These are phyloP conservation scores for Raphidocelis subcapitata DNA, from an alignment of 139 green algal genomes.

Conservation along the genomic window DNA sequence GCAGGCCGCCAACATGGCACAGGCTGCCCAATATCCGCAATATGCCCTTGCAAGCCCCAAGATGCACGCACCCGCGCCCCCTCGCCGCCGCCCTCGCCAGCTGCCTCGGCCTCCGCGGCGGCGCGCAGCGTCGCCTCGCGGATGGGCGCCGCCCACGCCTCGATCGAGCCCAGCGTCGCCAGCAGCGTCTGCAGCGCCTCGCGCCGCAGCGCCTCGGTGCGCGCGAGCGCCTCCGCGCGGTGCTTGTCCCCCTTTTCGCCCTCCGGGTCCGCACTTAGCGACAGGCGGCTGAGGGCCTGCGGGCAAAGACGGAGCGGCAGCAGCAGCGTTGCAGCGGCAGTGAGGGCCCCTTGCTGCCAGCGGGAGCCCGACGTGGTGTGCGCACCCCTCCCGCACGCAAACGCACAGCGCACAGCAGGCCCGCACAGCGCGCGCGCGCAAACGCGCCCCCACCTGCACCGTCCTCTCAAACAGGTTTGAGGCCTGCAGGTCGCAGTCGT, in stretches of 20 bases:
- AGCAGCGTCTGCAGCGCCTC: conserved; percentile 20
- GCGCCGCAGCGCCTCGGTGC: background rate
- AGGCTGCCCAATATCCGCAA: no score
- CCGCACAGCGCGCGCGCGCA: no score
- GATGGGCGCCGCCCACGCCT: conserved; percentile 70
- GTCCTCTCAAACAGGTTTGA: conserved; percentile 85
- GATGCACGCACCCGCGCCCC: no score
- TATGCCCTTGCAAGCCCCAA: no score
- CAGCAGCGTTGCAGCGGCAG: background rate
- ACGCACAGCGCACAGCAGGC: no score
- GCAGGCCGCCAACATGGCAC: no score
- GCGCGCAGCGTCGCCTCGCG: conserved; percentile 35
- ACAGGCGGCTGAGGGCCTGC: conserved; percentile 35
- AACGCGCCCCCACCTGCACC: conserved; percentile 32
- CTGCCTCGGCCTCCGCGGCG: background rate
- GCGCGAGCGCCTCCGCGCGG: background rate
- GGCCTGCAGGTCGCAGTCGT: conserved; percentile 87
- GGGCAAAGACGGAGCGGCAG: background rate
- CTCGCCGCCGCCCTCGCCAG: background rate
- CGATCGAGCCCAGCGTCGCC: conserved; percentile 58
- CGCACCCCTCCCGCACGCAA: no score
- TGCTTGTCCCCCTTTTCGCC: background rate
- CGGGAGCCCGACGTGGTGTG: no score
- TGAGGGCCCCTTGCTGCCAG: no score
- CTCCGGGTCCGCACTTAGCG: conserved; percentile 18